Evolutionary conservation across 225 moss, liverwort and hornwort genomes (phyloP), one percentile per base, ranked within the genome.

Genomic region (Polytrichum commune): DNA sequence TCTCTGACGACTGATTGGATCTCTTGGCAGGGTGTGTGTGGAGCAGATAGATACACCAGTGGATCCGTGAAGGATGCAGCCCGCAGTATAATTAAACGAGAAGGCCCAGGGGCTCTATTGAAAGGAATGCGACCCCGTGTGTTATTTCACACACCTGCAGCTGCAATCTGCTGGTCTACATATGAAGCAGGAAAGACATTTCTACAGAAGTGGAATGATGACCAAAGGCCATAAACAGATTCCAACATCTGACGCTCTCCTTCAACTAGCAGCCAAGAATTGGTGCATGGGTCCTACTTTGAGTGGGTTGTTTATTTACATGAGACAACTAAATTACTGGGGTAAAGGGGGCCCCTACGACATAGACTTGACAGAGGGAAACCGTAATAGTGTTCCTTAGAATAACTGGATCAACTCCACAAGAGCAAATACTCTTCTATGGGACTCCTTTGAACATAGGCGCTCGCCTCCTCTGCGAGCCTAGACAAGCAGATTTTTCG

Each of bases 101-200:
- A 97, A 82, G 96, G 96, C 16, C 73, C 89, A 55, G 65, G 66
- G 57, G 81, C 93, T 65, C 83, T 97, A 60, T 78, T 78, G 73
- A 91, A 60, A 76, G 96, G 96, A 63, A 76, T 93, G 68, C 83
- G 90, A 81, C 92, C 96, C 53, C 87, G 96, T 62, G 63, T 97
- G 73, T 74, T 97, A 32, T 97, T 97, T 67, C 96, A 97, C 70
- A 97, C 96, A 53, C 96, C 96, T 57, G 96, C 96, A 27, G 96
- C 96, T 74, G 96, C 93, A 67, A 97, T 97, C 68, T 97, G 96
- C 70, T 97, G 96, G 96, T 94, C 96, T 30, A 94, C 96, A 1
- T 97, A 97, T 55, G 96, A 97, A 81, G 96, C 93, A 54, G 92
- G 93, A 67, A 97, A 97, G 70, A 73, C 77, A 5, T 97, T 90